Evolutionary conservation across 1,284 basidiomycete genomes (phyloP), one percentile per base, ranked within the genome.

Genomic region (Ceratobasidium sp.): DNA sequence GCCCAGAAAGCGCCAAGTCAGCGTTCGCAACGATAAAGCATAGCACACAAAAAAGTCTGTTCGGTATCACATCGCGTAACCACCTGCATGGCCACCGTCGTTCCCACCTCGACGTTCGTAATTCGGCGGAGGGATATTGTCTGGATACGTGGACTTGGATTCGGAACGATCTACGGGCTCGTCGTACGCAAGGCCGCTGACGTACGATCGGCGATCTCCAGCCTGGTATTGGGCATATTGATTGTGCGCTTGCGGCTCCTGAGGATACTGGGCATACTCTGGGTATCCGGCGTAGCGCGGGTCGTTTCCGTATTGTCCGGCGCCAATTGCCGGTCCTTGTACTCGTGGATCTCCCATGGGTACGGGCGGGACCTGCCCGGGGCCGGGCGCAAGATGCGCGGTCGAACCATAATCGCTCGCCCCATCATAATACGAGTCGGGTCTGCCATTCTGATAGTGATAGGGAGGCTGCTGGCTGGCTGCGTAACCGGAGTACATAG

Each of bases 331-430:
- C 45, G 69, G 58, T 1, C 42, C 54, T 49, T 73, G 69, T 31
- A 73, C 39, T 20, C 69, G 69, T 37, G 69, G 69, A 61, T 73
- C 69, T 53, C 69, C 58, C 58, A 35, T 63, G 8, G 69, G 56
- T 3, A 73, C 58, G 53, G 54, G 69, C 42, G 69, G 69, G 17
- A 51, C 45, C 45, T 73, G 69, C 23, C 58, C 69, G 31, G 23
- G 28, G 28, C 56, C 58, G 10, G 69, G 69, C 11, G 69, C 69
- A 7, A 73, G 69, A 42, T 73, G 69, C 3, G 69, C 69, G 11
- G 69, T 73, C 56, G 69, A 73, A 51, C 69, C 69, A 53, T 73
- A 73, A 51, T 73, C 69, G 35, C 69, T 73, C 20, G 69, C 69
- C 17, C 58, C 58, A 51, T 73, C 69, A 49, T 73, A 73, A 49